Base-by-base conservation (phyloP, 2,329 filamentous ascomycete species). In the Paramyrothecium sp. region DNA sequence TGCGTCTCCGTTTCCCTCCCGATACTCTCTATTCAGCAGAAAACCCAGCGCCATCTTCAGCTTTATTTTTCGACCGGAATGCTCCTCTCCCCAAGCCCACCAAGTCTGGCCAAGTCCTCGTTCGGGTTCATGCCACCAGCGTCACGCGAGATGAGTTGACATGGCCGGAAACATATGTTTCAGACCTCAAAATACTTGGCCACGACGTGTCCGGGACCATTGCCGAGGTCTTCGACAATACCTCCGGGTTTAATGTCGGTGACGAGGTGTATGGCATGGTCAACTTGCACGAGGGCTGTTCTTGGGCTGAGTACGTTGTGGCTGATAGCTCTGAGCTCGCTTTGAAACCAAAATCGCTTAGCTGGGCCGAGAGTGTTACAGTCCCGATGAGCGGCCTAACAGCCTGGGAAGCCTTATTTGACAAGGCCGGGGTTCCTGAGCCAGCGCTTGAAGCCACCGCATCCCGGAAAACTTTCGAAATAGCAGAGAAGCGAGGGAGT, bases 231-330 rank as follows among this genome's bases (percentile, higher is more conserved):
- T 48, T 52, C 21, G 60, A 58, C 11, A 53, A 54, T 7, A 48
- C 56, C 38, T 63, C 60, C 19, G 58, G 51, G 19, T 73, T 75
- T 51, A 61, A 61, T 17, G 55, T 63, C 19, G 71, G 68, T 1
- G 65, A 67, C 50, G 62, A 71, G 46, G 64, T 71, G 20, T 73
- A 65, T 46, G 65, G 49, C 23, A 51, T 51, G 49, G n/a, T 51
- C 3, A 19, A 30, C 22, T 11, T 30, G 12, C 11, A 51, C 3
- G 49, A 13, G 17, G 49, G 49, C 12, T 51, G 49, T 19, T 51
- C 49, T 3, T 51, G 49, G 49, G 49, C 49, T 7, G 21, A 51
- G 23, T 51, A 51, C 16, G 49, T 33, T 17, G 23, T 51, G 22
- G 49, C 49, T 3, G 49, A 51, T 11, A 17, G 3, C 49, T 30